Evolutionary conservation across 1,139 yeast species (phyloP), one percentile per base, ranked within the genome.

Genomic region (Eremothecium sinecaudum): DNA sequence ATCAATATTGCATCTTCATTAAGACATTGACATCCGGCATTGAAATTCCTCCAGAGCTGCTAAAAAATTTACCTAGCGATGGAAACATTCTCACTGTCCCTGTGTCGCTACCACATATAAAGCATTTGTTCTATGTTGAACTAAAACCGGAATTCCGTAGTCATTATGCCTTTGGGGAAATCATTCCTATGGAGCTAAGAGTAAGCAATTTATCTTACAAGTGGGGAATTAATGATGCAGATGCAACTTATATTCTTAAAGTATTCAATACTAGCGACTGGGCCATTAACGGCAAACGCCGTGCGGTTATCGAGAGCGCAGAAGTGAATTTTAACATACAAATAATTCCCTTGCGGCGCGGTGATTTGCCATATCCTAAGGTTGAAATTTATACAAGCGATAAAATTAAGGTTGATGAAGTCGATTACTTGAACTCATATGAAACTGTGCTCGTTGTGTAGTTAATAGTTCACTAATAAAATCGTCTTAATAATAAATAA

Each of bases 281-380:
- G 61, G 32, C 54, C 7, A 42, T 54, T 2, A 51, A 49, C 24
- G 60, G 60, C 3, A 48, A 46, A 35, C 52, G 53, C 22, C 43
- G 52, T 13, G 42, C 50, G 34, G 28, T 36, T 6, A 26, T 51
- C 7, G 20, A 35, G 2, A 25, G 37, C 5, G 35, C 43, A 7
- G 30, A 32, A 1, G 39, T 40, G 14, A 48, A 45, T 4, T 55
- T 70, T 20, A 58, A 66, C 10, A 42, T 86, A 9, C 60, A 69
- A 3, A 56, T 87, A 42, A 67, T 84, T 8, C 96, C 97, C 0
- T 56, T 84, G 37, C 75, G 71, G 41, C 74, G 79, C 15, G 97
- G 97, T 0, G 77, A 78, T 42, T 53, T 86, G 9, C 58, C 65
- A 4, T 61, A 82, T 24, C 97, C 97, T 0, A 67, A 63, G 39